phyloP scores from a whole-genome alignment of 176 grass and related monocot genomes.

The Themeda triandra region DNA sequence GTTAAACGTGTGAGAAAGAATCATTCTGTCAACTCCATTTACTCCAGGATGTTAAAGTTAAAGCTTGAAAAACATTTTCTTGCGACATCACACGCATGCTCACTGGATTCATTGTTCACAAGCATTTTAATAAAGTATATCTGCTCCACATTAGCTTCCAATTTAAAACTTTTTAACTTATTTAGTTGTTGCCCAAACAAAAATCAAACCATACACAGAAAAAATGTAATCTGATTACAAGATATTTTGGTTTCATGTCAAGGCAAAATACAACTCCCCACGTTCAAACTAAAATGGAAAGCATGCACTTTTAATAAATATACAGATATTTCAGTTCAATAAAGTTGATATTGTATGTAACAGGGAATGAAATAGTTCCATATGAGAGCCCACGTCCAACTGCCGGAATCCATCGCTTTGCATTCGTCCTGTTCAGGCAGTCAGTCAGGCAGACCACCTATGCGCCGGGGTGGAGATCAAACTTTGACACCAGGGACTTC shows the following conservation, averaged over 20 bases:
- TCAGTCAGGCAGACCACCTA: no score
- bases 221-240: background rate
- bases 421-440: no score
- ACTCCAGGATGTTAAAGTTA: no score
- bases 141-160: background rate
- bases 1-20: no score
- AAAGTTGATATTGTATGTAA: constrained; percentile 30
- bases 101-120: no score
- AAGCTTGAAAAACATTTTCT: no score
- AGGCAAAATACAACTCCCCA: background rate
- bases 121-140: no score
- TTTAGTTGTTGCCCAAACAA: background rate
- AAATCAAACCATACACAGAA: background rate
- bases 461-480: no score
- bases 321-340: background rate
- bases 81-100: no score
- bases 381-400: constrained; percentile 78
- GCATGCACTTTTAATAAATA: background rate
- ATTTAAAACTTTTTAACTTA: background rate
- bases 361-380: constrained; percentile 77
- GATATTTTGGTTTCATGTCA: background rate
- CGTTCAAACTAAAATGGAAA: background rate
- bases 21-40: no score
- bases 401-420: constrained; percentile 77
- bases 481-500: no score